Evolutionary conservation across 331 rosid species (phyloP).

Genomic region (Prunus yedoensis): DNA sequence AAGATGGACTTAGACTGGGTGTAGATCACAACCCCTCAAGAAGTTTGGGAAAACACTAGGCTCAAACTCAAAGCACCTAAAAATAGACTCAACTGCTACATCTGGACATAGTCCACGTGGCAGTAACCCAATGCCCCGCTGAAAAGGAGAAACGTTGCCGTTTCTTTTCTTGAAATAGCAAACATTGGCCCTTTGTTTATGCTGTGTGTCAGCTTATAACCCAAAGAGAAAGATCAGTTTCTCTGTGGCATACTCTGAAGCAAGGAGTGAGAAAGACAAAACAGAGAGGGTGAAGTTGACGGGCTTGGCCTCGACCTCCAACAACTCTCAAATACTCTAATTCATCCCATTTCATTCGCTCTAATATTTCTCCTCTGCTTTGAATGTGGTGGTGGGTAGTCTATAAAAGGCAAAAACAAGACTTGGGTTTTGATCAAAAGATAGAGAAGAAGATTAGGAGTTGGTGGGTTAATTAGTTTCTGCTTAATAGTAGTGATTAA

Average conservation of each 20-base stretch:
- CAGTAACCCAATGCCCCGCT: not conserved
- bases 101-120: not conserved
- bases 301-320: not conserved
- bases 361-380: no score
- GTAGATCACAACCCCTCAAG: not conserved
- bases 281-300: not conserved
- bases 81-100: not conserved
- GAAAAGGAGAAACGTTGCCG: not conserved
- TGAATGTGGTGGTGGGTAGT: no score
- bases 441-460: not conserved
- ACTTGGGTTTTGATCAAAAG: not conserved
- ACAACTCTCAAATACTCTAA: not conserved
- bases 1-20: not conserved
- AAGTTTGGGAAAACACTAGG: not conserved
- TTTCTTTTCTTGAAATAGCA: not conserved
- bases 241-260: not conserved
- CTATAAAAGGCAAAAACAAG: slow-evolving; percentile 7
- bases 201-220: not conserved
- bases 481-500: no score
- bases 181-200: not conserved
- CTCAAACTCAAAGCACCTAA: not conserved
- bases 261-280: not conserved
- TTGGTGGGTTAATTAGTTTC: no score
- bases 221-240: not conserved
- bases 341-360: not conserved